A percentile compares a stretch with the other conserved stretches of the same genome.
Evolutionary conservation across 1,284 basidiomycete genomes (phyloP).

Genomic region (Papiliotrema flavescens): DNA sequence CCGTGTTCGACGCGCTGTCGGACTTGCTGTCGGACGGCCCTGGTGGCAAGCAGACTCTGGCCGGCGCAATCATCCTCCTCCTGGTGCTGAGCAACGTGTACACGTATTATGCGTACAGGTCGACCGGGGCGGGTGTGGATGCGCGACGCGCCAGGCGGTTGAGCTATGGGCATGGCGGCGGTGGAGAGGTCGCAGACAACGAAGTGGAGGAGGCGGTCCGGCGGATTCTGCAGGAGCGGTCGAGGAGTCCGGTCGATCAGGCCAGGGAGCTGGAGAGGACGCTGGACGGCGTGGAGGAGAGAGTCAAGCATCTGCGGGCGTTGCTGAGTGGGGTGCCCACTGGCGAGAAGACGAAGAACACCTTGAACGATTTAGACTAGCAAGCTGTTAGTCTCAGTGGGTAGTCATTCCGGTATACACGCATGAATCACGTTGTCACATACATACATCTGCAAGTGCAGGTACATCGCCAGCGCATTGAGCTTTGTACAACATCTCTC

Average conservation of each 20-base stretch:
- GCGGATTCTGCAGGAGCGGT: constrained; percentile 16
- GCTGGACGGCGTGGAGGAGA: constrained; percentile 32
- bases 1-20: constrained; percentile 55
- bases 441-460: too few species aligned
- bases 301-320: constrained; percentile 15
- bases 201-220: constrained; percentile 31
- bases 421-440: too few species aligned
- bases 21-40: constrained; percentile 63
- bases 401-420: too few species aligned
- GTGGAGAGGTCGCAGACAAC: constrained; percentile 12
- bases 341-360: background rate
- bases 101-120: constrained; percentile 35
- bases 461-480: too few species aligned
- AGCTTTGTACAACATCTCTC: too few species aligned
- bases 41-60: constrained; percentile 51
- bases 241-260: constrained; percentile 22
- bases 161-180: background rate
- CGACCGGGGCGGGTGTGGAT: constrained; percentile 9
- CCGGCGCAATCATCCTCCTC: constrained; percentile 66
- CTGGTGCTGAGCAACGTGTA: constrained; percentile 67
- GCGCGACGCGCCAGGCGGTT: background rate
- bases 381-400: too few species aligned
- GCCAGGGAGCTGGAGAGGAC: constrained; percentile 27
- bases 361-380: background rate
- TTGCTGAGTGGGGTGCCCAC: background rate